A percentile compares a stretch with the other conserved stretches of the same genome.
phyloP scores from a whole-genome alignment of 129 eudicot genomes.

The Helichrysum umbraculigerum region DNA sequence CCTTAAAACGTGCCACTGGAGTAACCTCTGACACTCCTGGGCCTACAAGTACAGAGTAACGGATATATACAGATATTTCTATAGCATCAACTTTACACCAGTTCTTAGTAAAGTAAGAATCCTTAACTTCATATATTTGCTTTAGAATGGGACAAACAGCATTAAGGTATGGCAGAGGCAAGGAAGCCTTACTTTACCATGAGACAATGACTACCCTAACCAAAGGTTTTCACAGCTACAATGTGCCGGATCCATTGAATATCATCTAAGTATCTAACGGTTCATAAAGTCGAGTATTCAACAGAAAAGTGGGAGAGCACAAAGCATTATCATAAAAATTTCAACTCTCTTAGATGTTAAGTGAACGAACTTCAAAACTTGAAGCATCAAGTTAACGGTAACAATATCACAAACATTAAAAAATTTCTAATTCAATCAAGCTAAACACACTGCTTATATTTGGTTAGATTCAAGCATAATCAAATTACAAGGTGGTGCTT shows the following conservation, averaged over 20 bases:
- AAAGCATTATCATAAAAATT: neutral
- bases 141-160: neutral
- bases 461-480: neutral
- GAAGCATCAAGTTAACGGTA: neutral
- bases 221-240: neutral
- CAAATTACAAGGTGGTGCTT: neutral
- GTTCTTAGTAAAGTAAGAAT: neutral
- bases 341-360: neutral
- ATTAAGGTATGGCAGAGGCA: neutral
- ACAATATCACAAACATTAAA: neutral
- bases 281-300: neutral
- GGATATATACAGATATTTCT: neutral
- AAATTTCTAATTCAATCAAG: neutral
- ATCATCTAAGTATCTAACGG: neutral
- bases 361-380: neutral
- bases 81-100: neutral
- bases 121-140: neutral
- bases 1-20: neutral
- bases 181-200: neutral
- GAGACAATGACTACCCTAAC: neutral
- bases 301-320: neutral
- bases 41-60: neutral
- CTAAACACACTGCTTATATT: neutral
- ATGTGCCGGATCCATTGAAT: neutral
- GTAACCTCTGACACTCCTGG: neutral